These are phyloP conservation scores for Cyclanthera cordifolia DNA, from an alignment of 306 rosid genomes.

Conservation along the genomic window DNA sequence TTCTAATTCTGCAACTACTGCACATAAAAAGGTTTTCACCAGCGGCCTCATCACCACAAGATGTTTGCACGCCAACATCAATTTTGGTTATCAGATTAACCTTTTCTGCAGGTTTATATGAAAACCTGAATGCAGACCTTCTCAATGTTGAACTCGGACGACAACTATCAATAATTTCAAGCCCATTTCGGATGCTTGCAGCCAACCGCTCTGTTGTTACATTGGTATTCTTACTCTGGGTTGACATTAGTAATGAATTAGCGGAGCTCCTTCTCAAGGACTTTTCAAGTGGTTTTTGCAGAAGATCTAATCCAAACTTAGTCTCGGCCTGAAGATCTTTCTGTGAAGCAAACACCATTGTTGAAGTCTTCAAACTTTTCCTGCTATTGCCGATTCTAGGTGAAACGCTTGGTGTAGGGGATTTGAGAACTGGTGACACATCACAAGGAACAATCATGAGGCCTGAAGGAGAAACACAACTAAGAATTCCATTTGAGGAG, in stretches of 20 bases:
- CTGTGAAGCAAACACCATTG: slow-evolving; percentile 62
- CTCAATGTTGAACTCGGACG: slow-evolving; percentile 54
- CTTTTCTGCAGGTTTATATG: slow-evolving; percentile 54
- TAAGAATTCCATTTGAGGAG: slow-evolving; percentile 29
- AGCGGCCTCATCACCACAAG: slow-evolving; percentile 22
- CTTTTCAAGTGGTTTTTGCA: slow-evolving; percentile 22
- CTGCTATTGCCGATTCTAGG: slow-evolving; percentile 74
- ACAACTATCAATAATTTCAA: slow-evolving; percentile 57
- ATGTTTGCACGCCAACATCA: slow-evolving; percentile 74
- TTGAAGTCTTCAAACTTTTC: slow-evolving; percentile 77
- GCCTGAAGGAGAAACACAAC: slow-evolving; percentile 43
- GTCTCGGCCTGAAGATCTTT: slow-evolving; percentile 34
- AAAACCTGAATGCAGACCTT: slow-evolving; percentile 62
- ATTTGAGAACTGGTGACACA: slow-evolving; percentile 47
- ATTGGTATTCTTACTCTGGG: slow-evolving; percentile 35
- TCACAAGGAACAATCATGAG: slow-evolving; percentile 41
- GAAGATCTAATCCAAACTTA: slow-evolving; percentile 23
- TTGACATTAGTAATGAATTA: slow-evolving; percentile 28
- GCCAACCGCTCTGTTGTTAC: slow-evolving; percentile 62
- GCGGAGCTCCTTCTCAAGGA: slow-evolving; percentile 28
- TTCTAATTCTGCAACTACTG: slow-evolving; percentile 51
- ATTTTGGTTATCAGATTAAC: slow-evolving; percentile 33
- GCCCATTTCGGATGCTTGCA: slow-evolving; percentile 89
- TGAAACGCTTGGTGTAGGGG: slow-evolving; percentile 80
- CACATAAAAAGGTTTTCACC: slow-evolving; percentile 47